A percentile compares a stretch with the other conserved stretches of the same genome.
phyloP scores from a whole-genome alignment of 2,329 filamentous ascomycete genomes.

The Magnaporthiopsis rhizophila region DNA sequence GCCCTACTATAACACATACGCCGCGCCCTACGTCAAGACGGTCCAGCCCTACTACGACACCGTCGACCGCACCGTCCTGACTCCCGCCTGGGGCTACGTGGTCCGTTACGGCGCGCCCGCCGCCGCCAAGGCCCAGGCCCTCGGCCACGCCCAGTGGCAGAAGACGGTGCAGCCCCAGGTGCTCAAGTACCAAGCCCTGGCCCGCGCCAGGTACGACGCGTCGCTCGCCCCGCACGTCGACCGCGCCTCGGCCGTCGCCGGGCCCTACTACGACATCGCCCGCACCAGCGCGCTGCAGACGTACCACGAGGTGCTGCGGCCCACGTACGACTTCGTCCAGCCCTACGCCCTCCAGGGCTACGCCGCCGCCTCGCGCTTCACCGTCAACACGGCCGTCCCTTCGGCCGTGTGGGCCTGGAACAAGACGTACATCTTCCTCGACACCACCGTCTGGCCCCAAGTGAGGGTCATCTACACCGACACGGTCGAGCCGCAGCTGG shows the following conservation, averaged over 20 bases:
- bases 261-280: constrained; percentile 66
- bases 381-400: constrained; percentile 63
- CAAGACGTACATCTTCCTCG: constrained; percentile 61
- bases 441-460: constrained; percentile 73
- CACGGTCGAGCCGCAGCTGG: constrained; percentile 90
- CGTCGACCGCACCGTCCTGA: constrained; percentile 55
- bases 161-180: constrained; percentile 70
- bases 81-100: constrained; percentile 58
- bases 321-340: constrained; percentile 63
- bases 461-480: constrained; percentile 74
- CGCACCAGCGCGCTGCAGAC: constrained; percentile 56
- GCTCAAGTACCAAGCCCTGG: constrained; percentile 52
- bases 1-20: constrained; percentile 81
- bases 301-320: constrained; percentile 66
- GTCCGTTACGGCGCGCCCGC: constrained; percentile 70
- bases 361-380: constrained; percentile 54
- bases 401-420: constrained; percentile 64
- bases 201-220: constrained; percentile 59
- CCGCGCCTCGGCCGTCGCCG: constrained; percentile 45
- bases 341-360: constrained; percentile 70
- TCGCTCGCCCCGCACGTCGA: constrained; percentile 67
- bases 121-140: constrained; percentile 58
- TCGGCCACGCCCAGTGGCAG: constrained; percentile 67
- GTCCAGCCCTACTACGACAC: constrained; percentile 67
- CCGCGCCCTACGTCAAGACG: constrained; percentile 71